Evolutionary conservation across 139 green algal species (phyloP).

Genomic region (Chlamydomonas sp.): DNA sequence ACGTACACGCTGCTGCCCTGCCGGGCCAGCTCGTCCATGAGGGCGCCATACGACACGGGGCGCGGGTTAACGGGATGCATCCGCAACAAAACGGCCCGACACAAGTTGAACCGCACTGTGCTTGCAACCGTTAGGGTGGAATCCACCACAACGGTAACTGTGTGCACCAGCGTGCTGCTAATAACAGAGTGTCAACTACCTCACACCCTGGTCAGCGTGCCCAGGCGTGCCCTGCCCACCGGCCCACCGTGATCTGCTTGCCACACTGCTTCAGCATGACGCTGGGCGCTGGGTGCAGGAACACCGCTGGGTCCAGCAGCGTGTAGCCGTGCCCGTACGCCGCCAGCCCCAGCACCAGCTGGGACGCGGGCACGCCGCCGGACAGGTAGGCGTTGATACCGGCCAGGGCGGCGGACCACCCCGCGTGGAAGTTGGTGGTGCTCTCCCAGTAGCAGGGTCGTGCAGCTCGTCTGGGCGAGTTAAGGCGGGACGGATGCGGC

Average conservation of each 20-base stretch:
- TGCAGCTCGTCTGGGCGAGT: not conserved
- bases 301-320: not conserved
- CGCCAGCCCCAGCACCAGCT: slow-evolving; percentile 4
- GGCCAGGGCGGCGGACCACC: not conserved
- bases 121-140: too few species aligned
- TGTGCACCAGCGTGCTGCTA: too few species aligned
- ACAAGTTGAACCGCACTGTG: too few species aligned
- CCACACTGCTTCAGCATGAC: not conserved
- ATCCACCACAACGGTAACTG: too few species aligned
- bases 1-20: not conserved
- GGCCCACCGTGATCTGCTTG: not conserved
- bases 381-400: not conserved
- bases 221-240: not conserved
- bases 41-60: not conserved
- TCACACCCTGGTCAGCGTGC: too few species aligned
- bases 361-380: not conserved
- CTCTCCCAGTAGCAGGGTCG: not conserved
- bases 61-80: not conserved
- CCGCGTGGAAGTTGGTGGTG: not conserved
- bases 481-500: not conserved
- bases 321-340: slow-evolving; percentile 15
- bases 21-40: not conserved
- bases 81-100: not conserved
- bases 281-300: not conserved
- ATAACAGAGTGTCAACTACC: too few species aligned